Base-by-base conservation (phyloP, 164 flowering plant genomes). In the Nymphaea thermarum region DNA sequence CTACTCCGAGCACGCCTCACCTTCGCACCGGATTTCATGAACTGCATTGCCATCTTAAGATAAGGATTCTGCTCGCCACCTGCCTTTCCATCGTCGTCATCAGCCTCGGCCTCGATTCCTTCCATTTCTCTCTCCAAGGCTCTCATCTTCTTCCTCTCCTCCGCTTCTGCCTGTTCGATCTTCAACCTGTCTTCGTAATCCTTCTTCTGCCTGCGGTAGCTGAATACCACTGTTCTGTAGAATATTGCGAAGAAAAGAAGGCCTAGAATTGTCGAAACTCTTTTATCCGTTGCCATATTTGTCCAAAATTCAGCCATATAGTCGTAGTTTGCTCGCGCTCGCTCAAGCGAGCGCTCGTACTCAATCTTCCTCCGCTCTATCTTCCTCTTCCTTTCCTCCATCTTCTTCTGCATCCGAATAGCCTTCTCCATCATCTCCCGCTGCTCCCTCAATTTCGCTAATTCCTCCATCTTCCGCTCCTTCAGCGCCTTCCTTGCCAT, bases 21-120 rank as follows among this genome's bases (percentile, higher is more conserved):
- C 60, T 92, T 92, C 63, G 98, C 98, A 57, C 97, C 98, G 4
- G 94, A 91, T 73, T 79, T 90, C 97, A 89, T 86, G 74, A 93
- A 93, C 77, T 91, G 83, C 78, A 53, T 78, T 16, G 98, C 94
- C 87, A 83, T 82, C 75, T 90, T 82, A 80, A 84, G 72, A 60
- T 87, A 84, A 43, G 86, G 82, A 77, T 90, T 83, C 44, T 82
- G 67, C 73, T 86, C 90, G 3, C 70, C 74, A 36, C 57, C 74
- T 60, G 73, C 87, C 59, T 71, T 67, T 69, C 61, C 83, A 60
- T 83, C 87, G 67, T 55, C 71, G 68, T 84, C 92, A 63, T 83
- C 94, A 47, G 71, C 91, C 63, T n/a, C 85, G 43, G 47, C 84
- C 74, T 80, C 87, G 47, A 77, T n/a, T 43, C 88, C 93, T 64